These are phyloP conservation scores for Mediolabrus comicus DNA, from an alignment of 108 stramenopile genomes.

Conservation along the genomic window DNA sequence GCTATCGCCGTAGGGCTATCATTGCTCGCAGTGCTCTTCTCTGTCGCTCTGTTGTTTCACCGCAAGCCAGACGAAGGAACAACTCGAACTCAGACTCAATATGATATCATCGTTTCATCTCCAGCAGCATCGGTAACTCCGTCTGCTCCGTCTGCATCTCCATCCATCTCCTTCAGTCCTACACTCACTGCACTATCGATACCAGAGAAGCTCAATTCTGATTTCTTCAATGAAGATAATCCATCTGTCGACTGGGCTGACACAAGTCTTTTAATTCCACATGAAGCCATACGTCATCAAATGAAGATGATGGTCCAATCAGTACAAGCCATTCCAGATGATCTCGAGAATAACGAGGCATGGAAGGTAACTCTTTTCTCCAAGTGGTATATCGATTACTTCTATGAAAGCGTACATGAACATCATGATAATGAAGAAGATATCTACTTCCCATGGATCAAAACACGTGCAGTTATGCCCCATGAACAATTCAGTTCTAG, in stretches of 20 bases:
- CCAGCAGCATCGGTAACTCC: too few species aligned
- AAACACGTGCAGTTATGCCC: conserved; percentile 22
- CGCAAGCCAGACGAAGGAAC: too few species aligned
- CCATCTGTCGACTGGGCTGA: conserved; percentile 46
- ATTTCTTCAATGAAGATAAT: conserved; percentile 11
- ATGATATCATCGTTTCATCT: too few species aligned
- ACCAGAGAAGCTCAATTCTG: too few species aligned
- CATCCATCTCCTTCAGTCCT: too few species aligned
- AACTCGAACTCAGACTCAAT: too few species aligned
- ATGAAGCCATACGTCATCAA: conserved; percentile 45
- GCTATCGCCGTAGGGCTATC: too few species aligned
- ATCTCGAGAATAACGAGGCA: conserved; percentile 1
- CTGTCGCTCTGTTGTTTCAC: too few species aligned
- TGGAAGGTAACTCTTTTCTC: conserved; percentile 43
- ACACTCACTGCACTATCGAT: too few species aligned
- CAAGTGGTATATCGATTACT: conserved; percentile 35
- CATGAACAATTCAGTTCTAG: conserved; percentile 15
- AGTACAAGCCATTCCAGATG: conserved; percentile 18
- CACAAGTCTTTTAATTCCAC: conserved; percentile 28
- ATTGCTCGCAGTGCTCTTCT: too few species aligned
- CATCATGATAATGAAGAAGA: conserved; percentile 7
- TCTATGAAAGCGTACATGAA: conserved; percentile 21
- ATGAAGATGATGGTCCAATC: conserved; percentile 24
- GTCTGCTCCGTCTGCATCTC: too few species aligned
- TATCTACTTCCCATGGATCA: conserved; percentile 51